Base-by-base conservation (phyloP, 2,329 filamentous ascomycete genomes). In the Arachnomyces sp. region DNA sequence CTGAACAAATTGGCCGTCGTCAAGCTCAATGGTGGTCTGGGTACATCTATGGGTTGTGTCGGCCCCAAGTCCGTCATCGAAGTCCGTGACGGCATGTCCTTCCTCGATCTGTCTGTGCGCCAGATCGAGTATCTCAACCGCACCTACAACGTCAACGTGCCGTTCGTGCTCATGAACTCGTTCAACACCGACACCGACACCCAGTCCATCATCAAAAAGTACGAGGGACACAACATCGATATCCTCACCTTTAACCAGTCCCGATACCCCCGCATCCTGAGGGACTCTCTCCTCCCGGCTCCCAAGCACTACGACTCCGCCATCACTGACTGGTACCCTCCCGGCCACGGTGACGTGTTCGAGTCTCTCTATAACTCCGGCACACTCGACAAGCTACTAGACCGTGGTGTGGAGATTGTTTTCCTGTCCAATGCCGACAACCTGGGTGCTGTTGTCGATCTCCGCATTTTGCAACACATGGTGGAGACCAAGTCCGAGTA, bases 221-320 rank as follows among this genome's bases (percentile, higher is more conserved):
- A 96, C 72, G 90, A 98, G 74, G 92, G 92, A 50, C 92, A 98
- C 80, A 95, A 95, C 66, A 93, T 98, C 61, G 92, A 98, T 64
- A 96, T 98, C 66, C 77, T 96, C 65, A 96, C 92, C 65, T 98
- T 98, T 82, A 98, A 98, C 78, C 92, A 98, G 74, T 98, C 92
- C 50, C 80, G 89, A 58, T 98, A 96, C 75, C 92, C 92, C 54
- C 86, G 92, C 77, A 86, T 98, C 63, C 81, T 89, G 71, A 96
- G 95, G 79, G 92, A 98, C 73, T 98, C 92, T 33, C 82, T 95
- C 40, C 85, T 98, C 38, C 92, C 92, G 30, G 92, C 90, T 28
- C 88, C 92, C 61, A 95, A 96, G 78, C 78, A 75, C 61, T 85
- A 78, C 65, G 76, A 93, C 55, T 93, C 90, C 18, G 73, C 84